Percentiles rank a stretch among this genome's conserved stretches.
Evolutionary conservation across 768 basidiomycete species (phyloP).

Genomic region (Russula abietina): DNA sequence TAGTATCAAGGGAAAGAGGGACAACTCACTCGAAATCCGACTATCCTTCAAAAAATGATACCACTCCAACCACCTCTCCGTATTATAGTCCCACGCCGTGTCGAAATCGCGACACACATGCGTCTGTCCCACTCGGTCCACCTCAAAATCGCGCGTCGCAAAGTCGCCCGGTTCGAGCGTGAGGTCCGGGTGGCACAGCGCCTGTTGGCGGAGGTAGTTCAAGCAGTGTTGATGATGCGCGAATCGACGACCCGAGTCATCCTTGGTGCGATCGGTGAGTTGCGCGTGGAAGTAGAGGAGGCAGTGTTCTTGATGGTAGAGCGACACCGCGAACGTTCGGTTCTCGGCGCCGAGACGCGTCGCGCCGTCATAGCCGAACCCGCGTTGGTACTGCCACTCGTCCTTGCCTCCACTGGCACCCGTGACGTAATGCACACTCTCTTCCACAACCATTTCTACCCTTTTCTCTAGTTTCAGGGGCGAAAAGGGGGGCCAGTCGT

Average conservation of each 20-base stretch:
- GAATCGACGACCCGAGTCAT: background rate
- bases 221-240: slow-evolving; percentile 37
- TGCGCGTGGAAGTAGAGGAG: slow-evolving; percentile 29
- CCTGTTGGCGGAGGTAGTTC: slow-evolving; percentile 36
- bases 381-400: slow-evolving; percentile 5
- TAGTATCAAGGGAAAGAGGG: too few species aligned
- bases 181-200: slow-evolving; percentile 37
- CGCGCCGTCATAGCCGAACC: slow-evolving; percentile 11
- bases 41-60: slow-evolving; percentile 1
- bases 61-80: slow-evolving; percentile 1
- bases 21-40: background rate
- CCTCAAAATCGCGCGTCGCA: slow-evolving; percentile 29
- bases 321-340: slow-evolving; percentile 30
- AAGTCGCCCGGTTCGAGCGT: slow-evolving; percentile 33
- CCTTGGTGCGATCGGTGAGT: slow-evolving; percentile 25
- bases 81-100: slow-evolving; percentile 21
- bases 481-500: slow-evolving; percentile 3
- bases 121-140: slow-evolving; percentile 31
- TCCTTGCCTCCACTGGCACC: background rate
- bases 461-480: background rate
- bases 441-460: slow-evolving; percentile 14
- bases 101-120: slow-evolving; percentile 35
- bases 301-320: slow-evolving; percentile 49
- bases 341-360: slow-evolving; percentile 3
- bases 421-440: slow-evolving; percentile 3